Conservation (phyloP, 1,284 basidiomycete genomes). For the Tremellales sp. region DNA sequence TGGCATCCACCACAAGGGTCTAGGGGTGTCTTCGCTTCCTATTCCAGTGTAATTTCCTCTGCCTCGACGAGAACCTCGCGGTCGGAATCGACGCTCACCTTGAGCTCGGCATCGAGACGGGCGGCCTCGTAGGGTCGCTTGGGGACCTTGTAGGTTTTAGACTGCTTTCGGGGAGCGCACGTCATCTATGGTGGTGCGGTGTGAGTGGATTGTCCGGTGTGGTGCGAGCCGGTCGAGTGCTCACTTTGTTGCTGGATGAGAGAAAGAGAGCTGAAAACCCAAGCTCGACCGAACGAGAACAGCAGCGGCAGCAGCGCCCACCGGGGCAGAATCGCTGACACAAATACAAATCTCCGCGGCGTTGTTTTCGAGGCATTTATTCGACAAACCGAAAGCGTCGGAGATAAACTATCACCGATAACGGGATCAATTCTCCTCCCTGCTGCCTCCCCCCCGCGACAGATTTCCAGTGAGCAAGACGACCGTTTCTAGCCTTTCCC, state of each 20-base stretch:
- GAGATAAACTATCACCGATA: too few species aligned
- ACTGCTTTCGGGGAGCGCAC: constrained; percentile 46
- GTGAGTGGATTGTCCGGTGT: background rate
- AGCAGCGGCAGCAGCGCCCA: too few species aligned
- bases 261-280: background rate
- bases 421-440: too few species aligned
- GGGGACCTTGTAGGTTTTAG: constrained; percentile 90
- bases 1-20: background rate
- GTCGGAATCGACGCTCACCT: constrained; percentile 56
- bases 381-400: too few species aligned
- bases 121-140: constrained; percentile 96
- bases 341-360: too few species aligned
- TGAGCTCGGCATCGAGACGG: constrained; percentile 98
- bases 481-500: too few species aligned
- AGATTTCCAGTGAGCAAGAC: too few species aligned
- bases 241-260: constrained; percentile 4
- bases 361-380: too few species aligned
- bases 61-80: background rate
- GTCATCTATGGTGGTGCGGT: background rate
- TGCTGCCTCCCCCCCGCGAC: background rate
- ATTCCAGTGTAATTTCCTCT: background rate
- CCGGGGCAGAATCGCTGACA: too few species aligned
- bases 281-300: too few species aligned
- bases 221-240: background rate
- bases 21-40: background rate